Percentiles rank a stretch among this genome's conserved stretches.
Evolutionary conservation across 371 early-diverging fungal species (phyloP).

Genomic region (Mucor racemosus): DNA sequence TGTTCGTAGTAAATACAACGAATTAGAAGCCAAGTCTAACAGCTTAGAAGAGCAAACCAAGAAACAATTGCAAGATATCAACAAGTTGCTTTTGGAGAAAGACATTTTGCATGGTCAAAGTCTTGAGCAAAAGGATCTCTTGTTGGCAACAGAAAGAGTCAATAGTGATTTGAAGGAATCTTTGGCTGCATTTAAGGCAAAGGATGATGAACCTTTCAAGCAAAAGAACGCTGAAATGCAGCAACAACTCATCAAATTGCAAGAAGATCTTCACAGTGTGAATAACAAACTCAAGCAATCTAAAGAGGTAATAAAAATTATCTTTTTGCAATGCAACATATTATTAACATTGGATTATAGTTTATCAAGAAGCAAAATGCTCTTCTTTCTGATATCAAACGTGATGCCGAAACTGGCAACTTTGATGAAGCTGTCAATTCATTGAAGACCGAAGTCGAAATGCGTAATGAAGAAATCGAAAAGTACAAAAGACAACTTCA

Average conservation of each 20-base stretch:
- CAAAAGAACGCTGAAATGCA: constrained; percentile 63
- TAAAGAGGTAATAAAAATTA: too few species aligned
- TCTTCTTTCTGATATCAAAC: constrained; percentile 10
- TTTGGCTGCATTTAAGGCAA: constrained; percentile 68
- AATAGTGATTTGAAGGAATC: constrained; percentile 71
- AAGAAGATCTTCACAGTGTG: constrained; percentile 65
- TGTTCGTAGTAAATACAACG: constrained; percentile 35
- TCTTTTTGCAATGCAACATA: too few species aligned
- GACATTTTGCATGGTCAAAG: constrained; percentile 60
- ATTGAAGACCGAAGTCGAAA: constrained; percentile 62
- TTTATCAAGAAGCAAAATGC: constrained; percentile 33
- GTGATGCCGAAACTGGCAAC: constrained; percentile 24
- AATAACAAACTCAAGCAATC: constrained; percentile 72
- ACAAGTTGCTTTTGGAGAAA: constrained; percentile 71
- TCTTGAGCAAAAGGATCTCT: constrained; percentile 59
- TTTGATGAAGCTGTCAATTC: constrained; percentile 76
- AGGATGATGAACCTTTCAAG: constrained; percentile 67
- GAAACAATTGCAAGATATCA: constrained; percentile 66
- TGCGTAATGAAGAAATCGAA: constrained; percentile 73
- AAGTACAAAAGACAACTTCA: constrained; percentile 65
- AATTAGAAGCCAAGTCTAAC: constrained; percentile 46
- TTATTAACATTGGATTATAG: too few species aligned
- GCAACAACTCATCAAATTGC: constrained; percentile 55
- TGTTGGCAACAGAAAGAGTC: constrained; percentile 60
- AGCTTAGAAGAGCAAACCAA: constrained; percentile 66